Conservation (phyloP, 192 early-diverging fungal genomes). For the Backusella circina region DNA sequence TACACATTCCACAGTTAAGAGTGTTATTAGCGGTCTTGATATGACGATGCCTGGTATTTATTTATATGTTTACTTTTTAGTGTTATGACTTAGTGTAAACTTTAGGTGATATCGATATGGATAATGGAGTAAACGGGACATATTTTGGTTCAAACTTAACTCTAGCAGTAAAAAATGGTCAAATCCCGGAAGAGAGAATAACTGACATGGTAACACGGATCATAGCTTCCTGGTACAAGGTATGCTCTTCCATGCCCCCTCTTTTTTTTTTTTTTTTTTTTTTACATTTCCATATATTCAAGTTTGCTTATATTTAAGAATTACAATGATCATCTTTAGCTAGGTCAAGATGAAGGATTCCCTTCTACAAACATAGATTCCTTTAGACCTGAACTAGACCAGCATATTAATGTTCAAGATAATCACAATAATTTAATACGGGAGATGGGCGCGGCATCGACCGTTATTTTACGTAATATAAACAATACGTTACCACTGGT, state of each 20-base stretch:
- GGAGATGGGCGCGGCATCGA: slow-evolving; percentile 16
- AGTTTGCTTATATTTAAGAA: neutral
- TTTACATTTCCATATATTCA: too few relatives aligned
- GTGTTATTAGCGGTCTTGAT: slow-evolving; percentile 41
- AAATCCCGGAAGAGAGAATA: neutral
- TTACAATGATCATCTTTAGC: neutral
- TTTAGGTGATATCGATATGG: slow-evolving; percentile 27
- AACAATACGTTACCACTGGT: slow-evolving; percentile 11
- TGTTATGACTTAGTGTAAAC: neutral
- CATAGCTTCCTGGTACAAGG: slow-evolving; percentile 11
- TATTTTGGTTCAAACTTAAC: slow-evolving; percentile 17
- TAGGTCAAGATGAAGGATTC: slow-evolving; percentile 14
- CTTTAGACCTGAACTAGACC: neutral
- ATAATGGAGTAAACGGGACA: neutral
- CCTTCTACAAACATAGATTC: slow-evolving; percentile 7
- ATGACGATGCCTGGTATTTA: slow-evolving; percentile 52
- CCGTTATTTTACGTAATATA: slow-evolving; percentile 12
- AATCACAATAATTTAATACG: slow-evolving; percentile 16
- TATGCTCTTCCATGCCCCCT: neutral
- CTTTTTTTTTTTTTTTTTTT: too few relatives aligned
- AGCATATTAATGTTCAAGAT: slow-evolving; percentile 11
- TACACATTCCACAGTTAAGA: slow-evolving; percentile 15
- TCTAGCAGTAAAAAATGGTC: neutral
- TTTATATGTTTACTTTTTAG: neutral
- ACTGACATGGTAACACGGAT: slow-evolving; percentile 16